Evolutionary conservation across 2,329 filamentous ascomycete species (phyloP).

Genomic region (Nothopassalora personata): DNA sequence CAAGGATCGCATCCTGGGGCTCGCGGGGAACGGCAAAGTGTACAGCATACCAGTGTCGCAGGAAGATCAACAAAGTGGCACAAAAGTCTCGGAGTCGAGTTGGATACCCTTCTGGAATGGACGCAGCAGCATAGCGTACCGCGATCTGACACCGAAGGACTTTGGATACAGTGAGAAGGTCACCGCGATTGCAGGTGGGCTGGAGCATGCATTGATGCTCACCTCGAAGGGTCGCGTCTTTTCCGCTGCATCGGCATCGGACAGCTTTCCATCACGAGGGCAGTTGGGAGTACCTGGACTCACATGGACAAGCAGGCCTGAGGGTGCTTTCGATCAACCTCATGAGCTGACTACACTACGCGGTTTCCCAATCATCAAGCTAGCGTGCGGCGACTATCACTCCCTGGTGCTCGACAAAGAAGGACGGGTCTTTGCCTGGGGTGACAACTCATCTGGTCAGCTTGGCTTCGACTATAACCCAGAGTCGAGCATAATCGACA

Average conservation of each 20-base stretch:
- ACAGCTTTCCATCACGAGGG: constrained; percentile 72
- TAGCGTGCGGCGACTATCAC: constrained; percentile 83
- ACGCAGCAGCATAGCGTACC: constrained; percentile 61
- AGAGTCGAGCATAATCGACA: constrained; percentile 59
- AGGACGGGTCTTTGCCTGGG: constrained; percentile 78
- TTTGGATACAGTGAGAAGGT: constrained; percentile 68
- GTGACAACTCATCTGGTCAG: constrained; percentile 88
- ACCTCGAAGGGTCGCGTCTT: constrained; percentile 83
- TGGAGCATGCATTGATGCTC: constrained; percentile 80
- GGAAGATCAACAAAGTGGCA: constrained; percentile 61
- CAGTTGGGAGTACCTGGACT: constrained; percentile 84
- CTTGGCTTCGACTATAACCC: constrained; percentile 70
- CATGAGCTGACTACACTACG: constrained; percentile 71
- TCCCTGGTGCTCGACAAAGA: constrained; percentile 71
- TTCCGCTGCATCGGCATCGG: constrained; percentile 74
- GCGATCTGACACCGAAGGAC: constrained; percentile 60
- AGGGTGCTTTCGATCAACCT: constrained; percentile 72
- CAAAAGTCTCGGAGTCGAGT: constrained; percentile 58
- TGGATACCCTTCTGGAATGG: constrained; percentile 73
- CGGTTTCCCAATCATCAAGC: constrained; percentile 64
- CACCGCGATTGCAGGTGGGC: constrained; percentile 66
- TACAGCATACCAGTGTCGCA: constrained; percentile 79
- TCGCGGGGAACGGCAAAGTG: constrained; percentile 68
- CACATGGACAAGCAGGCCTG: constrained; percentile 70
- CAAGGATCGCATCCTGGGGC: constrained; percentile 72